These are phyloP conservation scores for Penicillium psychrosexuale DNA, from an alignment of 2,329 filamentous ascomycete genomes.

Conservation along the genomic window DNA sequence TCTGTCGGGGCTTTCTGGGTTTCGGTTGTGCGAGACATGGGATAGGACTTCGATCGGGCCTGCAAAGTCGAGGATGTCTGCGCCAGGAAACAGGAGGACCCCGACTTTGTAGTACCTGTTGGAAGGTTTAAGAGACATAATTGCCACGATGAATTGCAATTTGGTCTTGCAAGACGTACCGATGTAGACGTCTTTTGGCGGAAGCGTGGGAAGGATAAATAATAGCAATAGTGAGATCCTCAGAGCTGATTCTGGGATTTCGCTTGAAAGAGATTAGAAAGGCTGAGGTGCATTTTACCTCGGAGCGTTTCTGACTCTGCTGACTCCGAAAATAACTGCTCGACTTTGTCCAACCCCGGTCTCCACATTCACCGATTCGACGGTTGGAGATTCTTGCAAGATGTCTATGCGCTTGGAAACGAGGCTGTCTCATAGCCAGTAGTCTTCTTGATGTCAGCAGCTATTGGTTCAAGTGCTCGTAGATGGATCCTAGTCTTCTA, in stretches of 20 bases:
- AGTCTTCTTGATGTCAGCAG: neutral
- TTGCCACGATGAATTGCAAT: neutral
- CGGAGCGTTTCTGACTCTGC: constrained; percentile 8
- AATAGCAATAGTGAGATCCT: neutral
- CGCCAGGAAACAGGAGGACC: constrained; percentile 37
- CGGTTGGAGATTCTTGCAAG: neutral
- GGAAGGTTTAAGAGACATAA: constrained; percentile 9
- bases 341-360: constrained; percentile 15
- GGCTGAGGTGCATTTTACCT: constrained; percentile 5
- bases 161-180: neutral
- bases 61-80: constrained; percentile 43
- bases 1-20: constrained; percentile 23
- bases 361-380: constrained; percentile 4
- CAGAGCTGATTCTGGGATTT: neutral
- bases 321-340: constrained; percentile 3
- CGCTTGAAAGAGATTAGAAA: neutral
- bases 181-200: neutral
- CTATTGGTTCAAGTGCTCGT: neutral
- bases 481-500: neutral
- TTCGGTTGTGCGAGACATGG: constrained; percentile 27
- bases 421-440: neutral
- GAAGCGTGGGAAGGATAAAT: neutral
- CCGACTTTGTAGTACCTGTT: constrained; percentile 36
- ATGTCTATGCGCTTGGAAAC: neutral
- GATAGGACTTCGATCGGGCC: constrained; percentile 40